Percentiles rank a stretch among this genome's conserved stretches.
Evolutionary conservation across 306 rosid species (phyloP).

Genomic region (Rubus idaeus): DNA sequence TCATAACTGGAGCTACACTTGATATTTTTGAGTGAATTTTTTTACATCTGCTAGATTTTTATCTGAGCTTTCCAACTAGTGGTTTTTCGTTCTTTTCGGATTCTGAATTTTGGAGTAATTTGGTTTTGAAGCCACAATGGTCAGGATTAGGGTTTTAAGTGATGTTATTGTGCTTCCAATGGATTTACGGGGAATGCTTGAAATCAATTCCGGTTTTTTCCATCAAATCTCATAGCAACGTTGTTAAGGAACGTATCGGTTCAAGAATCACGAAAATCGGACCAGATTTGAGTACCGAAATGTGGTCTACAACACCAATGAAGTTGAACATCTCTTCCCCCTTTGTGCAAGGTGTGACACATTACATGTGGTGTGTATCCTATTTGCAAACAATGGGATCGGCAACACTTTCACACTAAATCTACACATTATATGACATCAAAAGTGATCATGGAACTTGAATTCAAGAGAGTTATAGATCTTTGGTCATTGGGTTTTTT

Average conservation of each 20-base stretch:
- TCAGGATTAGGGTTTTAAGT: conserved; percentile 55
- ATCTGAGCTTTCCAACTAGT: conserved; percentile 57
- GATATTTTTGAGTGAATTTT: conserved; percentile 21
- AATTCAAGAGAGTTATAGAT: conserved; percentile 1
- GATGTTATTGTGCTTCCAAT: conserved; percentile 51
- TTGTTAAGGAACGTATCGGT: conserved; percentile 40
- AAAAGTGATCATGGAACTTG: neutral
- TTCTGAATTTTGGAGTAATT: conserved; percentile 31
- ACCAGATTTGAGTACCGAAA: conserved; percentile 33
- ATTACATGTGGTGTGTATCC: conserved; percentile 6
- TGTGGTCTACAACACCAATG: conserved; percentile 15
- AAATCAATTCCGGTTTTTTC: neutral
- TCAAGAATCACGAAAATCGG: conserved; percentile 41
- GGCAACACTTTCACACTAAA: neutral
- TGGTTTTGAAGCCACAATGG: conserved; percentile 51
- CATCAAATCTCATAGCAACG: conserved; percentile 8
- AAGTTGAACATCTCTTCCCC: conserved; percentile 59
- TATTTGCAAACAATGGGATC: neutral
- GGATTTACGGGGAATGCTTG: conserved; percentile 40
- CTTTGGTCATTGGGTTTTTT: neutral
- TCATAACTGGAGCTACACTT: conserved; percentile 21
- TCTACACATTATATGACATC: neutral
- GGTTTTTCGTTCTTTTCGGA: neutral
- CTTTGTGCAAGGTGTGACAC: conserved; percentile 29
- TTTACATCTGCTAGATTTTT: conserved; percentile 34